A percentile compares a stretch with the other conserved stretches of the same genome.
Conservation (phyloP, 371 early-diverging fungal species). For the Mortierella sp. region DNA sequence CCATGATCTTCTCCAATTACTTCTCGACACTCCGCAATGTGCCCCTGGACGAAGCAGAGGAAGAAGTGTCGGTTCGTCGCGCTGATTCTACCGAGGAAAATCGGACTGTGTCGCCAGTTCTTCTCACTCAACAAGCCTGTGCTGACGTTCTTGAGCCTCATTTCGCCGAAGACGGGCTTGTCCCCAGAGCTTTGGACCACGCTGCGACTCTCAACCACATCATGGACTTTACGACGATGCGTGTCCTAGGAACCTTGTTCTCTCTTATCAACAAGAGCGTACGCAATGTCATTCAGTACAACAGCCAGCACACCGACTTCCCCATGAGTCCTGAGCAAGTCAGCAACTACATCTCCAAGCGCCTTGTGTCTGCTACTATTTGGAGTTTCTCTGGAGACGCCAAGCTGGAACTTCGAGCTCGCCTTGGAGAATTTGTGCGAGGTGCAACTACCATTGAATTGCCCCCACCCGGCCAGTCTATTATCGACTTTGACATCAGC, state of each 20-base stretch:
- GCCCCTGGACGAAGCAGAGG: slow-evolving; percentile 87
- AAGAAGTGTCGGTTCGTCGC: slow-evolving; percentile 61
- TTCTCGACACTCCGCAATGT: slow-evolving; percentile 80
- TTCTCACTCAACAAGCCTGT: slow-evolving; percentile 79
- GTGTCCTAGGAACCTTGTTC: slow-evolving; percentile 89
- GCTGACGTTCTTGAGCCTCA: slow-evolving; percentile 79
- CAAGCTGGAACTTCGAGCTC: slow-evolving; percentile 77
- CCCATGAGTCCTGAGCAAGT: slow-evolving; percentile 84
- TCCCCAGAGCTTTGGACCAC: slow-evolving; percentile 77
- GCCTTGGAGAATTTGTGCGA: slow-evolving; percentile 87
- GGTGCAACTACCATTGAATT: slow-evolving; percentile 84
- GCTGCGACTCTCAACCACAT: slow-evolving; percentile 87
- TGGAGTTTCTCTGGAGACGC: slow-evolving; percentile 98
- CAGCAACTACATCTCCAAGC: slow-evolving; percentile 84
- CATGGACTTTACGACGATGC: slow-evolving; percentile 95
- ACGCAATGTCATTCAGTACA: slow-evolving; percentile 88
- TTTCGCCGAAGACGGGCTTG: slow-evolving; percentile 80
- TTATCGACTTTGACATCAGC: slow-evolving; percentile 95
- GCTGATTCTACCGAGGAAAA: slow-evolving; percentile 63
- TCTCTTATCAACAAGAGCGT: slow-evolving; percentile 91
- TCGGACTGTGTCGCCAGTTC: slow-evolving; percentile 66
- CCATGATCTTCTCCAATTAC: slow-evolving; percentile 88
- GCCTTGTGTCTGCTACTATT: slow-evolving; percentile 83
- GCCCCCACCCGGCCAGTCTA: slow-evolving; percentile 71
- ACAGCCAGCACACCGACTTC: slow-evolving; percentile 91